A percentile compares a stretch with the other conserved stretches of the same genome.
Conservation (phyloP, 192 early-diverging fungal genomes). For the Chytriomyces sp. region DNA sequence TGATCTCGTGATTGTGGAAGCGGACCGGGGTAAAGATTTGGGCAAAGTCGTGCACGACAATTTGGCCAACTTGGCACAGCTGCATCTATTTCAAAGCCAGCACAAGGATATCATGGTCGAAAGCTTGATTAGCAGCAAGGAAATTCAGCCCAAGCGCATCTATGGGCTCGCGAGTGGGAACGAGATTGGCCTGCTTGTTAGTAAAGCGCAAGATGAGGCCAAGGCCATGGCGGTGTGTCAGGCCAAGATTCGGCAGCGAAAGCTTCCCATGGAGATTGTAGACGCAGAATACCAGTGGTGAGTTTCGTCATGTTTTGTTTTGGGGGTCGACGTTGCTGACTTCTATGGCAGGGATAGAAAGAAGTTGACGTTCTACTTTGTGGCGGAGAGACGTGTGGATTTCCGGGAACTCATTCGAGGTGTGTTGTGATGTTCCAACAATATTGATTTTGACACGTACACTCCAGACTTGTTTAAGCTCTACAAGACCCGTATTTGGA, state of each 20-base stretch:
- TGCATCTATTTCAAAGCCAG: conserved; percentile 54
- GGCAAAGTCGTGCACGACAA: conserved; percentile 81
- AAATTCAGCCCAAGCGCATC: conserved; percentile 90
- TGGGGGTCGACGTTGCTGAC: not conserved
- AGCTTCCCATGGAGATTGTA: conserved; percentile 92
- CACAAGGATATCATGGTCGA: conserved; percentile 55
- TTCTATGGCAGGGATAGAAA: conserved; percentile 74
- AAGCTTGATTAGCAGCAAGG: conserved; percentile 57
- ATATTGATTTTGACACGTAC: not conserved
- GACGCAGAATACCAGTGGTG: conserved; percentile 99
- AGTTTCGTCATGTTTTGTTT: conserved; percentile 5
- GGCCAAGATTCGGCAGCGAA: conserved; percentile 84
- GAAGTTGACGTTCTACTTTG: conserved; percentile 97
- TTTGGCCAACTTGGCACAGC: conserved; percentile 55
- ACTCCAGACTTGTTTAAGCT: conserved; percentile 85
- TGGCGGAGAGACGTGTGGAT: conserved; percentile 90
- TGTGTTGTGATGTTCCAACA: not conserved
- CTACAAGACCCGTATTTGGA: conserved; percentile 98
- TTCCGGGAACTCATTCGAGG: conserved; percentile 91
- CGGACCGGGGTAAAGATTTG: conserved; percentile 86
- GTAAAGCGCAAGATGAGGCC: conserved; percentile 87
- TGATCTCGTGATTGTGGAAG: conserved; percentile 85
- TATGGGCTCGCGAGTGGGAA: conserved; percentile 76
- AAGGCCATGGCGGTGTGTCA: conserved; percentile 88
- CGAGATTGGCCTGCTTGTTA: conserved; percentile 78